Evolutionary conservation across 805 yeast species (phyloP).

Genomic region (Candida cerambycidarum): DNA sequence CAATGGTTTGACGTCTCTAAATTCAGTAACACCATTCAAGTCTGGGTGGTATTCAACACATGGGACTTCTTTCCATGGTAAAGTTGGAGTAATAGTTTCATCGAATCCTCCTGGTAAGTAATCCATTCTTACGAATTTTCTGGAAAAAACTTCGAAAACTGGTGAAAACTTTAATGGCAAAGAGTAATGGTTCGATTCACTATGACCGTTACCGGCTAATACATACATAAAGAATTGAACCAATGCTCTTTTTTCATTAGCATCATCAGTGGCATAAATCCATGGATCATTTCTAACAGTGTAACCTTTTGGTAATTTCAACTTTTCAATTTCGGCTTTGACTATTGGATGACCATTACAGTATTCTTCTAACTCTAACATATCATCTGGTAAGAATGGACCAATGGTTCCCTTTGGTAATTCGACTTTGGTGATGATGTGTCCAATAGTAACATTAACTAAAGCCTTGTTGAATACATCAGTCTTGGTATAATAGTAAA

Average conservation of each 20-base stretch:
- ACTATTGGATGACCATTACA: conserved; percentile 57
- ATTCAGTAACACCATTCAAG: conserved; percentile 49
- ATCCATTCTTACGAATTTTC: conserved; percentile 68
- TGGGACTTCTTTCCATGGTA: conserved; percentile 59
- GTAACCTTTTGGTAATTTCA: conserved; percentile 58
- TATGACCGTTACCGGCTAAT: conserved; percentile 58
- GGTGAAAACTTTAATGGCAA: conserved; percentile 73
- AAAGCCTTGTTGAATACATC: conserved; percentile 66
- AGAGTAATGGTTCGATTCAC: conserved; percentile 75
- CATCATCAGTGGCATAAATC: conserved; percentile 81
- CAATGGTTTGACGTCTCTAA: conserved; percentile 68
- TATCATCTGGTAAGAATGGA: conserved; percentile 68
- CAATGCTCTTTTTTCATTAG: conserved; percentile 58
- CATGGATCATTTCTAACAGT: conserved; percentile 71
- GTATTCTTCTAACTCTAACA: conserved; percentile 51
- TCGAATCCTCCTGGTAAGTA: conserved; percentile 72
- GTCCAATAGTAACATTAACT: conserved; percentile 62
- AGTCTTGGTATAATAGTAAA: conserved; percentile 61
- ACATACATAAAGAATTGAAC: conserved; percentile 76
- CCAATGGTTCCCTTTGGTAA: conserved; percentile 66
- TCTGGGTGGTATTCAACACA: conserved; percentile 76
- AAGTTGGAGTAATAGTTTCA: conserved; percentile 55
- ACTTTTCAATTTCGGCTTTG: conserved; percentile 62
- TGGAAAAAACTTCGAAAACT: conserved; percentile 61
- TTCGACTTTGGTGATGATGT: conserved; percentile 54